phyloP scores from a whole-genome alignment of 768 basidiomycete species.

The Kwoniella shandongensis region DNA sequence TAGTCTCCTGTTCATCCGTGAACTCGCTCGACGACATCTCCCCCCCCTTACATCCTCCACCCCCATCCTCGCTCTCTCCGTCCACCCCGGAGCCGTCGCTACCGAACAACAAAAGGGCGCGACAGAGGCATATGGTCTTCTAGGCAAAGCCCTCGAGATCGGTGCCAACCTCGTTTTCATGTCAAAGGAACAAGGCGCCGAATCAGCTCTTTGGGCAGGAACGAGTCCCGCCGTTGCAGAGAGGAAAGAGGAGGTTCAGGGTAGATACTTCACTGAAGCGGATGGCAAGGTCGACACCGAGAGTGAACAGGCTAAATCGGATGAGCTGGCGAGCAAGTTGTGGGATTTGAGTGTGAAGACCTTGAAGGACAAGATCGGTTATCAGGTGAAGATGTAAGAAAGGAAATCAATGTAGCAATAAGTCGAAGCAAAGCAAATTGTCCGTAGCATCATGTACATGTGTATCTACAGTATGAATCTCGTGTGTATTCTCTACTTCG shows the following conservation, averaged over 20 bases:
- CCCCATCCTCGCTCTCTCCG: slow-evolving; percentile 45
- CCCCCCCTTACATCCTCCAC: slow-evolving; percentile 33
- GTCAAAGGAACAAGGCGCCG: slow-evolving; percentile 51
- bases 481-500: too few species aligned
- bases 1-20: slow-evolving; percentile 47
- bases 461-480: too few species aligned
- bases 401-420: too few species aligned
- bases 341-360: slow-evolving; percentile 47
- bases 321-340: slow-evolving; percentile 36
- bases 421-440: too few species aligned
- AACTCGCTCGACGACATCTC: slow-evolving; percentile 42
- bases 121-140: slow-evolving; percentile 42
- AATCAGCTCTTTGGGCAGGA: slow-evolving; percentile 49
- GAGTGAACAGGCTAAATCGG: slow-evolving; percentile 45
- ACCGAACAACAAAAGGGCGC: slow-evolving; percentile 52
- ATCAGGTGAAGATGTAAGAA: slow-evolving; percentile 35
- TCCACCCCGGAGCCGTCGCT: slow-evolving; percentile 51
- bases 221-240: slow-evolving; percentile 27
- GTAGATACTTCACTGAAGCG: slow-evolving; percentile 49
- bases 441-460: not conserved
- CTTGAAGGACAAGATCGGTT: slow-evolving; percentile 50
- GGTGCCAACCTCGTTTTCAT: slow-evolving; percentile 48
- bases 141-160: slow-evolving; percentile 42
- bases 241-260: slow-evolving; percentile 44
- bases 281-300: slow-evolving; percentile 50